These are phyloP conservation scores for Lecanicillium sp. DNA, from an alignment of 2,329 filamentous ascomycete species.

Conservation along the genomic window DNA sequence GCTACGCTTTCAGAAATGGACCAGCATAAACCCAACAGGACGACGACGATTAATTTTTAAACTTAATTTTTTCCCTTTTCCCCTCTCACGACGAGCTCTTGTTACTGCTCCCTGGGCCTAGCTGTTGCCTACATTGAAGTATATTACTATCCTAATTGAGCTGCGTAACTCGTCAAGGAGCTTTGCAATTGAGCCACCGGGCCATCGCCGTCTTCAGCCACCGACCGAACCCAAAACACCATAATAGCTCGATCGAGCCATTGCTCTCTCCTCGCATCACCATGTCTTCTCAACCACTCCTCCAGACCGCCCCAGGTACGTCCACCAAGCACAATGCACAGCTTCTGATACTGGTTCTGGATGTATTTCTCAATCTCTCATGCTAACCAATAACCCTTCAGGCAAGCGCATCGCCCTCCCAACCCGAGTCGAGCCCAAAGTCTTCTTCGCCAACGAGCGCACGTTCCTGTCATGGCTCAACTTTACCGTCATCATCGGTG, in stretches of 20 bases:
- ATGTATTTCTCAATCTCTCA: neutral
- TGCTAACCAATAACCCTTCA: conserved; percentile 27
- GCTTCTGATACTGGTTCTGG: neutral
- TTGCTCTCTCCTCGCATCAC: conserved; percentile 16
- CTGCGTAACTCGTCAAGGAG: too few species aligned
- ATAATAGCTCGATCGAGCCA: neutral
- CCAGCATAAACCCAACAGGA: too few species aligned
- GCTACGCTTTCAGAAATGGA: conserved; percentile 1
- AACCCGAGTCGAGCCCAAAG: conserved; percentile 96
- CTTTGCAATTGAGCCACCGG: neutral
- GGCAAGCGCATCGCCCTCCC: conserved; percentile 98
- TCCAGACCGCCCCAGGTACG: conserved; percentile 85
- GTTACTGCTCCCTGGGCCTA: too few species aligned
- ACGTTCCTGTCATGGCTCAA: conserved; percentile 99
- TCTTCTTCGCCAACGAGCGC: conserved; percentile 99
- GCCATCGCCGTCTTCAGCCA: conserved; percentile 4
- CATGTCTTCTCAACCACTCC: conserved; percentile 95
- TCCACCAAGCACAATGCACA: conserved; percentile 6
- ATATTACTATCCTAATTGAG: too few species aligned
- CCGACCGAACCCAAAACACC: neutral
- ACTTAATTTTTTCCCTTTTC: neutral
- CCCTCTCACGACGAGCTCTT: too few species aligned
- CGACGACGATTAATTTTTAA: neutral
- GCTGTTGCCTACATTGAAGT: too few species aligned
- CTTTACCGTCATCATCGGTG: conserved; percentile 97